Evolutionary conservation across 768 basidiomycete species (phyloP).

Genomic region (Calocybe gangraenosa): DNA sequence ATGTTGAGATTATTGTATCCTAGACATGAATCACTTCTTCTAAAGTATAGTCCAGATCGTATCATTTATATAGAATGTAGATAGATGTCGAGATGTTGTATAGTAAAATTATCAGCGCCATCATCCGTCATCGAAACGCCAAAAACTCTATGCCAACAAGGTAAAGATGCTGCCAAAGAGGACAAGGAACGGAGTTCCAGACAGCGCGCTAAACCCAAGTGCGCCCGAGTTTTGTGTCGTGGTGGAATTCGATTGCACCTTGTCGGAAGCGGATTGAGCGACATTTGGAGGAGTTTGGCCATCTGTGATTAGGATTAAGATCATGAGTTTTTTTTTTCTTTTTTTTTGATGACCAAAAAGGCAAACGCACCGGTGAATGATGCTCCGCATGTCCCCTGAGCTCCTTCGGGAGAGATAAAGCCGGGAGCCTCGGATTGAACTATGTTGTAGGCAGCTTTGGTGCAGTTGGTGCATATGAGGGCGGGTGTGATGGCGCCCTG

Average conservation of each 20-base stretch:
- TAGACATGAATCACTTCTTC: too few relatives aligned
- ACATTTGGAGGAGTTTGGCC: not conserved
- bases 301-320: not conserved
- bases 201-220: not conserved
- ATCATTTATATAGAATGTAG: too few relatives aligned
- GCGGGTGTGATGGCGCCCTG: conserved; percentile 24
- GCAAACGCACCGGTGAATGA: conserved; percentile 43
- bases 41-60: too few relatives aligned
- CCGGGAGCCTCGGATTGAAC: conserved; percentile 32
- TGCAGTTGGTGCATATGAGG: conserved; percentile 47
- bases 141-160: not conserved
- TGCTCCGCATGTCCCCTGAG: conserved; percentile 43
- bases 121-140: too few relatives aligned
- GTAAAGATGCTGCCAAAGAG: not conserved
- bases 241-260: too few relatives aligned
- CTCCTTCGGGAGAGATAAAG: conserved; percentile 18
- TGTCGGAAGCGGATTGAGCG: not conserved
- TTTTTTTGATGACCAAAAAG: not conserved
- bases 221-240: not conserved
- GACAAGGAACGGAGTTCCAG: not conserved
- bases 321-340: not conserved
- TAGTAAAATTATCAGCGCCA: too few relatives aligned
- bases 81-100: too few relatives aligned
- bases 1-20: too few relatives aligned
- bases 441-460: conserved; percentile 47